Base-by-base conservation (phyloP, 225 moss, liverwort and hornwort genomes). In the Antitrichia curtipendula region DNA sequence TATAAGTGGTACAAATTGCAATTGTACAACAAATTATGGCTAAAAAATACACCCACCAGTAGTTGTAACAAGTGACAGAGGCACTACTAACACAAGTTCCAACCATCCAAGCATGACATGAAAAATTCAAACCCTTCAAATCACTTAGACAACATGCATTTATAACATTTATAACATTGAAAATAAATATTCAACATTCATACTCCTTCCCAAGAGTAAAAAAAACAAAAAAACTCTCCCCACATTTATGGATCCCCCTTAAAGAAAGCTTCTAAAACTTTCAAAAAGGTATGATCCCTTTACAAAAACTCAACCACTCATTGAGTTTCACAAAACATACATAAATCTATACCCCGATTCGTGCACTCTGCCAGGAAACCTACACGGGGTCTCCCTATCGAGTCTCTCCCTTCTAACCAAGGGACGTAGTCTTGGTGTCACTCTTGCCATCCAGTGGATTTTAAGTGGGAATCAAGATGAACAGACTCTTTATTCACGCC, bases 1-100 rank as follows among this genome's bases (percentile, higher is more conserved):
- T 23, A 4, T 38, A 22, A 23, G 68, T 68, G 36, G 23, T 3
- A 76, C 2, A 0, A 36, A 36, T 0, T 36, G 0, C 6, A 54
- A 25, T 16, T 54, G 24, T 10, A n/a, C 1, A 25, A n/a, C 13
- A 54, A 25, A n/a, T 54, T 49, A 49, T 49, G 49, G 49, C 49
- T 49, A 8, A 10, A 49, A 49, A 49, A 49, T 11, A 49, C 49
- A 54, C 4, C 9, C 24, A 54, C 0, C 1, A 0, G 14, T 22
- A 22, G 13, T 52, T 1, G 2, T 23, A 75, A 34, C 17, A 17
- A 10, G 4, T 49, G 32, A 4, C 2, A 32, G 0, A 13, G 31
- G 7, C 8, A 52, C 14, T 22, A 58, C 22, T 57, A n/a, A 12
- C 5, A 34, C 23, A 32, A 0, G 0, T 52, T 36, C 23, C n/a